Evolutionary conservation across 306 rosid species (phyloP), one percentile per base, ranked within the genome.

Genomic region (Citrullus colocynthis): DNA sequence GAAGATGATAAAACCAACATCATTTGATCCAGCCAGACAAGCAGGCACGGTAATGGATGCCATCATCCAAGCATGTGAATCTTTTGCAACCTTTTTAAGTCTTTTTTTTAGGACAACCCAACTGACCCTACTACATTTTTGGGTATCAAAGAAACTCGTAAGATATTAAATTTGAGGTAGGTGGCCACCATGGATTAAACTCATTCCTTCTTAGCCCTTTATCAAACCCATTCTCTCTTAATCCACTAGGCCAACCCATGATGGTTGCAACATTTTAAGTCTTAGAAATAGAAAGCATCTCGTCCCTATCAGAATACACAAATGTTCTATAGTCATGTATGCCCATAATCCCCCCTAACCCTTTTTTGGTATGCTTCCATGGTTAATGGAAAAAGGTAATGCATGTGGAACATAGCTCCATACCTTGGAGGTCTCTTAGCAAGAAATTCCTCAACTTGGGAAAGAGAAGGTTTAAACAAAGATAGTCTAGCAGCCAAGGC

Each of bases 401-500:
- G 76, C 20, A 71, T 8, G 14, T 71, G 76, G 52, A 52, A 75
- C n/a, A 63, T 66, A 30, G 34, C 76, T 32, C 77, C 76, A 21
- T 80, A 95, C 99, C 91, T 90, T 45, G 97, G 93, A 12, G 97
- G 97, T 37, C 81, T 83, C 86, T 88, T 89, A 79, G 78, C 78
- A 42, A 95, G 97, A 85, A 90, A 95, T 82, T 92, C 91, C 84
- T 92, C 88, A 8, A 95, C 78, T 81, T 90, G 97, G 45, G 97
- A 85, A 24, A 85, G 83, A 82, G 97, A 88, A 49, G 99, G 99
- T 17, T 83, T 92, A 85, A 92, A 92, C 86, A 95, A 84, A 52
- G 96, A 75, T 37, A 95, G 86, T 73, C 99, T 92, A 78, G 97
- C 91, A 84, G 97, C 92, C 85, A 95, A 92, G 78, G 99, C 99